phyloP scores from a whole-genome alignment of 2,329 filamentous ascomycete species.

The Exophiala calicioides region DNA sequence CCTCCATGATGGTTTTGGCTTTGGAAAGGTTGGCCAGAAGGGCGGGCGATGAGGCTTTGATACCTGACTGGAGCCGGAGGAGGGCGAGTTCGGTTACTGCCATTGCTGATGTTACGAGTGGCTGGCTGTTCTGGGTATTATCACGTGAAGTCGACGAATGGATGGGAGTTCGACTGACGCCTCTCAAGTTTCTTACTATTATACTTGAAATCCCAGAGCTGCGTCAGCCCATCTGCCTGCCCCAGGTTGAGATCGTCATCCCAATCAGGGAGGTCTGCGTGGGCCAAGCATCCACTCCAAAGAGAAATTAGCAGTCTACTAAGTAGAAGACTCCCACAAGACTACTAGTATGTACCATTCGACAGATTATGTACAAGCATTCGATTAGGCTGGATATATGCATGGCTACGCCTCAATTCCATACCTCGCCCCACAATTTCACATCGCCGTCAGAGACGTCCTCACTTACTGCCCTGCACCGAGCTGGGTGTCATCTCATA shows the following conservation, averaged over 20 bases:
- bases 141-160: too few species aligned
- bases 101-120: constrained; percentile 38
- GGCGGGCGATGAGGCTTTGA: constrained; percentile 26
- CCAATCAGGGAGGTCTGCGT: too few species aligned
- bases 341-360: too few species aligned
- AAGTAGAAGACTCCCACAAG: too few species aligned
- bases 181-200: too few species aligned
- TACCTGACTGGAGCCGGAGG: constrained; percentile 38
- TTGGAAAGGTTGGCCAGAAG: constrained; percentile 37
- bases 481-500: constrained; percentile 27
- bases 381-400: background rate
- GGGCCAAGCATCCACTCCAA: background rate
- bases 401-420: background rate
- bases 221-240: background rate
- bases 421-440: background rate
- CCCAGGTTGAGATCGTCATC: too few species aligned
- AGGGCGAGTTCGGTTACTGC: constrained; percentile 50
- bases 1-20: constrained; percentile 42
- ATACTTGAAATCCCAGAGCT: too few species aligned
- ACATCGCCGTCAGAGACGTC: background rate
- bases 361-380: too few species aligned
- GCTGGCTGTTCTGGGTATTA: too few species aligned
- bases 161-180: too few species aligned
- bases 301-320: too few species aligned
- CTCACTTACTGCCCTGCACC: constrained; percentile 11